These are phyloP conservation scores for Phoma sp. DNA, from an alignment of 2,329 filamentous ascomycete genomes.

Conservation along the genomic window DNA sequence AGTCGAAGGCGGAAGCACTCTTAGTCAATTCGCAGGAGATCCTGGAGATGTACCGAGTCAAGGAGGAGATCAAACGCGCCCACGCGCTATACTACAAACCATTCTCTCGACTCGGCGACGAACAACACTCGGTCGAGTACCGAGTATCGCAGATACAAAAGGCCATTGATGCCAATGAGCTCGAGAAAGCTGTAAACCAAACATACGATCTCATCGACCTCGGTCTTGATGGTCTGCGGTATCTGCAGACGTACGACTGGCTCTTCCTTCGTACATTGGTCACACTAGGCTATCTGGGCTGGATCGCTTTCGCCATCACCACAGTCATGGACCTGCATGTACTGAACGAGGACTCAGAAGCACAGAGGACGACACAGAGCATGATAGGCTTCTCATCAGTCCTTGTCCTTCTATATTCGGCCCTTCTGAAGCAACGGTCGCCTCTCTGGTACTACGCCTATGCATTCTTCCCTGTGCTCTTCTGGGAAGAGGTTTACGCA, in stretches of 20 bases:
- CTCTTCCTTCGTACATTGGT: conserved; percentile 89
- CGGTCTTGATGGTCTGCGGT: conserved; percentile 82
- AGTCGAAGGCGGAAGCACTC: conserved; percentile 83
- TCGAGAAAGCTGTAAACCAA: conserved; percentile 79
- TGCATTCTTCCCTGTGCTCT: conserved; percentile 87
- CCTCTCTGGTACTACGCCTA: conserved; percentile 89
- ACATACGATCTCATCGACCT: conserved; percentile 79
- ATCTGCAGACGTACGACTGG: conserved; percentile 99
- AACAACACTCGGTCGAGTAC: conserved; percentile 68
- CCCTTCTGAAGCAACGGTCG: conserved; percentile 80
- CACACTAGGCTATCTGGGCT: conserved; percentile 89
- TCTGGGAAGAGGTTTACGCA: conserved; percentile 96
- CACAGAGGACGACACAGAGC: conserved; percentile 67
- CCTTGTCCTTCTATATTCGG: conserved; percentile 77
- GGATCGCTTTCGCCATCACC: conserved; percentile 91
- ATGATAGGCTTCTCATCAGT: conserved; percentile 75
- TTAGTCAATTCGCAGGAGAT: conserved; percentile 86
- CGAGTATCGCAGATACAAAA: conserved; percentile 72
- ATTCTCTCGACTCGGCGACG: conserved; percentile 72
- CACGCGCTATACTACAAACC: conserved; percentile 80
- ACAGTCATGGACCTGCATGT: conserved; percentile 90
- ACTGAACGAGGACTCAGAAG: conserved; percentile 71
- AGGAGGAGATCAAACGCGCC: conserved; percentile 82
- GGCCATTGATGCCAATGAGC: conserved; percentile 70
- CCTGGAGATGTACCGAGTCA: conserved; percentile 94